Base-by-base conservation (phyloP, 768 basidiomycete species). In the Tricholoma flavovirens region DNA sequence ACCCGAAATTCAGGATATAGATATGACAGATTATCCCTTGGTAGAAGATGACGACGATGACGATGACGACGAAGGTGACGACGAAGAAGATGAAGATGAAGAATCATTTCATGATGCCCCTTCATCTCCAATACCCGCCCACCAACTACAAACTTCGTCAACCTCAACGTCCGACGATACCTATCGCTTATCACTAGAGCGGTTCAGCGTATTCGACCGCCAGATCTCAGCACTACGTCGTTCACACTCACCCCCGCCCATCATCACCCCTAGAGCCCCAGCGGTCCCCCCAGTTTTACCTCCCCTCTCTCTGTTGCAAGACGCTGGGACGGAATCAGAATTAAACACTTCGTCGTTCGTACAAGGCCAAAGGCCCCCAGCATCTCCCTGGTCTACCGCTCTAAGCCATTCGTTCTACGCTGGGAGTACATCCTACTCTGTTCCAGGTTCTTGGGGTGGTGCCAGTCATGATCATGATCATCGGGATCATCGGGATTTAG, bases 161-260 rank as follows among this genome's bases (percentile, higher is more conserved):
- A 24, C 26, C 49, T 56, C 60, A 11, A 38, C 54, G 45, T 46
- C 68, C 42, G 70, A 75, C 35, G 77, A 80, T 14, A 61, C 65
- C 30, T 73, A 77, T 35, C 73, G 77, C 19, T 61, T 72, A 14
- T 76, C 80, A 0, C 57, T 83, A 21, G 79, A 80, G 32, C 76
- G 80, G 30, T 82, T 82, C 60, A 77, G 75, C 66, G 73, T 75
- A 26, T 83, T 83, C 57, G 80, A 84, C 62, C 73, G 71, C 52
- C 74, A 83, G 50, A 82, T 82, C 45, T 74, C 77, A 57, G 73
- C 73, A 17, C 65, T 82, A 58, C 75, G 79, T 24, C 72, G 69
- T 54, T 76, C 75, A 33, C 69, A 70, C 49, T 65, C 70, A 12
- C 65, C 67, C 8, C 11, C 38, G 6, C 26, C 43, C 29, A 24